Conservation (phyloP, 2,329 filamentous ascomycete genomes). For the Talaromyces sp. region DNA sequence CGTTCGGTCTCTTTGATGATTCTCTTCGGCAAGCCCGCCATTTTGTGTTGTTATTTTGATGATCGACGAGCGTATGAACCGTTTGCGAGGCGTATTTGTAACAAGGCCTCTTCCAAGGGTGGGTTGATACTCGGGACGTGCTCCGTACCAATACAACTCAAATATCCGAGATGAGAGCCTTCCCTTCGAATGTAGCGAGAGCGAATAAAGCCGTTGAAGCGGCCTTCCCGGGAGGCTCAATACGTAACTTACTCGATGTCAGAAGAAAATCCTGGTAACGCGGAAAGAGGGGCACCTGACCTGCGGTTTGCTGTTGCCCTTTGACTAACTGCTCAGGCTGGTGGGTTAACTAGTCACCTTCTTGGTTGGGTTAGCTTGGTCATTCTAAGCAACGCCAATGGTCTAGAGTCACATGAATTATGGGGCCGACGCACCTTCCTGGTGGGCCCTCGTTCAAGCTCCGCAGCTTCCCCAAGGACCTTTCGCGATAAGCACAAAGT, state of each 20-base stretch:
- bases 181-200: not conserved
- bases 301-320: not conserved
- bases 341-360: not conserved
- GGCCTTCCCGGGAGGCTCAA: conserved; percentile 12
- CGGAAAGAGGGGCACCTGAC: conserved; percentile 15
- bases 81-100: not conserved
- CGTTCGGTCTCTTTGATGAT: conserved; percentile 99
- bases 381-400: not conserved
- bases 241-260: not conserved
- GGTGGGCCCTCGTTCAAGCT: conserved; percentile 7
- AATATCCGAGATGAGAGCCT: not conserved
- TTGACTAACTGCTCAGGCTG: not conserved
- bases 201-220: conserved; percentile 7
- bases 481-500: not conserved
- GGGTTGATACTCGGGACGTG: not conserved
- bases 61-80: not conserved
- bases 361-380: not conserved
- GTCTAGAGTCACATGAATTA: conserved; percentile 10
- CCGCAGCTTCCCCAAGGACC: conserved; percentile 8
- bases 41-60: conserved; percentile 10
- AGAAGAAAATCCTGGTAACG: conserved; percentile 1
- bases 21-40: conserved; percentile 80
- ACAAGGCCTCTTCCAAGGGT: not conserved
- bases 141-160: not conserved
- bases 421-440: conserved; percentile 4